These are phyloP conservation scores for Gyromitra esculenta DNA, from an alignment of 2,329 filamentous ascomycete genomes.

Conservation along the genomic window DNA sequence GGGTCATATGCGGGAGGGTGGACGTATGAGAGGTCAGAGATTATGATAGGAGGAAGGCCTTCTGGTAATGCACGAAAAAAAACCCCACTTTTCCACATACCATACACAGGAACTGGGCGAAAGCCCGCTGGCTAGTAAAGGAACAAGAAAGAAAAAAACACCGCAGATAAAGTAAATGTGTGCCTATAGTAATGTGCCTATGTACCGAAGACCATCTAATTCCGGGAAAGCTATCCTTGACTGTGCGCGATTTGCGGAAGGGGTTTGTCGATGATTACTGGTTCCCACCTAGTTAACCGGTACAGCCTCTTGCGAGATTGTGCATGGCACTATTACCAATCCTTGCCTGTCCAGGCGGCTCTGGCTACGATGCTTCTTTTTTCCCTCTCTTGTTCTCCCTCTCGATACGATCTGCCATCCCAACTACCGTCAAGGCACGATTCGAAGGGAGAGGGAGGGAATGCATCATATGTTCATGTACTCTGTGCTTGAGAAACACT, in stretches of 20 bases:
- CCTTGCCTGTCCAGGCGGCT: constrained; percentile 50
- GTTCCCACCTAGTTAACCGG: constrained; percentile 42
- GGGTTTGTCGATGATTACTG: constrained; percentile 43
- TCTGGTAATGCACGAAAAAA: constrained; percentile 45
- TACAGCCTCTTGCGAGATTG: constrained; percentile 43
- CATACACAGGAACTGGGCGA: constrained; percentile 24
- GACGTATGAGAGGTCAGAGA: constrained; percentile 17
- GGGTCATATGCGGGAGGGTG: constrained; percentile 36
- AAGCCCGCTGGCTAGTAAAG: constrained; percentile 3
- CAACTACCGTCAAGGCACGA: constrained; percentile 46
- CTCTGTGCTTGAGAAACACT: constrained; percentile 20
- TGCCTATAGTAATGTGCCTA: constrained; percentile 8
- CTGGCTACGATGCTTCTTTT: constrained; percentile 39
- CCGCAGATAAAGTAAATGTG: constrained; percentile 51
- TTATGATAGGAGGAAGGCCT: constrained; percentile 37
- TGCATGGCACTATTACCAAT: constrained; percentile 48
- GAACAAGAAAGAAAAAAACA: constrained; percentile 41
- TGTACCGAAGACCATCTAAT: constrained; percentile 50
- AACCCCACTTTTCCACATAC: constrained; percentile 33
- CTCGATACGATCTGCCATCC: constrained; percentile 46
- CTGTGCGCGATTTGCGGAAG: constrained; percentile 50
- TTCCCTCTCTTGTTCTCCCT: not conserved
- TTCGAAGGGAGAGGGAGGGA: constrained; percentile 2
- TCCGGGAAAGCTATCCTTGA: constrained; percentile 52
- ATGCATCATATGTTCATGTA: constrained; percentile 33